Conservation (phyloP, 2,329 filamentous ascomycete species). For the Paraphoma chrysanthemicola region DNA sequence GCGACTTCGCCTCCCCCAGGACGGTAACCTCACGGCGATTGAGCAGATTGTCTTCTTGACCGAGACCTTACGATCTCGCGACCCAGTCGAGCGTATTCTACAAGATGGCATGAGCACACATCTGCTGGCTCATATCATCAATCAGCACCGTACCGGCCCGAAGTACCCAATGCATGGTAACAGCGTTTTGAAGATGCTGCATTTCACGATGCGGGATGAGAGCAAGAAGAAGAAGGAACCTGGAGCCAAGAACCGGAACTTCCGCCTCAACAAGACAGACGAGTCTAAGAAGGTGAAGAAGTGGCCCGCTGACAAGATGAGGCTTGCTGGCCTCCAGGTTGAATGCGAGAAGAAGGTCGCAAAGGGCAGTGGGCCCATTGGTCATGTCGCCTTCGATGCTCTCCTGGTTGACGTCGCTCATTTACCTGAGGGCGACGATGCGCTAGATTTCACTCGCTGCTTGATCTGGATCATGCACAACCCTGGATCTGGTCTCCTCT, state of each 20-base stretch:
- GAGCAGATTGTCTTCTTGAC: background rate
- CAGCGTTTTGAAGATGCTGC: background rate
- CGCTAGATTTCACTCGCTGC: slow-evolving; percentile 20
- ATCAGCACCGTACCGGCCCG: background rate
- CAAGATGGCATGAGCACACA: background rate
- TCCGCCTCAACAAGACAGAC: background rate
- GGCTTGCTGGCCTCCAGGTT: background rate
- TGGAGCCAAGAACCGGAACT: background rate
- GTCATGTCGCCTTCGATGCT: slow-evolving; percentile 12
- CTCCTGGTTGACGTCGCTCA: slow-evolving; percentile 14
- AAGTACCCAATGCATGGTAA: background rate
- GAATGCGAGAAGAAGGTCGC: background rate
- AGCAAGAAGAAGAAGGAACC: background rate
- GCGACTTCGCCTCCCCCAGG: background rate
- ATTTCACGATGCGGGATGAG: background rate
- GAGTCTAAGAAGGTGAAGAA: no score
- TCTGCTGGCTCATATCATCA: background rate
- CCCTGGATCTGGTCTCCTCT: background rate
- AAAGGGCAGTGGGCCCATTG: background rate
- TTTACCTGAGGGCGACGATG: slow-evolving; percentile 14
- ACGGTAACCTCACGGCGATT: background rate
- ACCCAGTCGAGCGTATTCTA: background rate
- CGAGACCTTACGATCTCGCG: background rate
- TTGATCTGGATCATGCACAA: slow-evolving; percentile 10
- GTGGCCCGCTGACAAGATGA: background rate